Percentiles rank a stretch among this genome's conserved stretches.
Conservation (phyloP, 371 early-diverging fungal genomes). For the Polyrhizophydium stewartii region DNA sequence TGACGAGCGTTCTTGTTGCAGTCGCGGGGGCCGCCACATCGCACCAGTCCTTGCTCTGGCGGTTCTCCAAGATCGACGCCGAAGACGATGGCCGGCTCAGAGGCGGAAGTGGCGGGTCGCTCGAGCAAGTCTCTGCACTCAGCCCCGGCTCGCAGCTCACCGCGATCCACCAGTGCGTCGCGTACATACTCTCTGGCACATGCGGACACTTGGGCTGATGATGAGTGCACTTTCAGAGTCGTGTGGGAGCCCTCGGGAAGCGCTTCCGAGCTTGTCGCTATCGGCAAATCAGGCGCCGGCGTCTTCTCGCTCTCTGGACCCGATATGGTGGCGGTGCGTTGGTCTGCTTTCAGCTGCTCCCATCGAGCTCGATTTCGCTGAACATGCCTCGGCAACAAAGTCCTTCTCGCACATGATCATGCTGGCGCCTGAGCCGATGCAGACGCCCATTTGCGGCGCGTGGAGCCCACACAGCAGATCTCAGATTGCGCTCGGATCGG, state of each 20-base stretch:
- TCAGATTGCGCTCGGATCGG: slow-evolving; percentile 56
- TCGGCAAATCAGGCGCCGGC: background rate
- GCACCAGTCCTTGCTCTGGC: slow-evolving; percentile 1
- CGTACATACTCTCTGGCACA: too few relatives aligned
- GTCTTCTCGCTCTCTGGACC: too few relatives aligned
- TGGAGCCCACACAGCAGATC: slow-evolving; percentile 71
- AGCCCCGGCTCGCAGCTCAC: background rate
- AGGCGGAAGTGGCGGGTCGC: slow-evolving; percentile 3
- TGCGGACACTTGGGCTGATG: background rate
- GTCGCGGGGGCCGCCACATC: too few relatives aligned
- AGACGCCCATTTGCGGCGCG: slow-evolving; percentile 34
- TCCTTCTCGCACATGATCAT: too few relatives aligned
- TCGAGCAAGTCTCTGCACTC: slow-evolving; percentile 5
- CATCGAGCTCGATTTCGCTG: too few relatives aligned
- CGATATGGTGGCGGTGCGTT: too few relatives aligned
- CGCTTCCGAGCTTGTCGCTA: slow-evolving; percentile 10
- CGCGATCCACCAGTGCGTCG: slow-evolving; percentile 3
- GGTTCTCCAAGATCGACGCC: slow-evolving; percentile 7
- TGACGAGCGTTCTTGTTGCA: background rate
- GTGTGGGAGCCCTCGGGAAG: slow-evolving; percentile 24
- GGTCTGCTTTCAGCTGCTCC: too few relatives aligned
- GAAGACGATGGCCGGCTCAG: slow-evolving; percentile 25
- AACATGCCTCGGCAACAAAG: too few relatives aligned
- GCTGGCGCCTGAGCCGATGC: too few relatives aligned
- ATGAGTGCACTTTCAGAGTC: slow-evolving; percentile 4